Conservation (phyloP, 208 protist species). For the Leishmania turanica region DNA sequence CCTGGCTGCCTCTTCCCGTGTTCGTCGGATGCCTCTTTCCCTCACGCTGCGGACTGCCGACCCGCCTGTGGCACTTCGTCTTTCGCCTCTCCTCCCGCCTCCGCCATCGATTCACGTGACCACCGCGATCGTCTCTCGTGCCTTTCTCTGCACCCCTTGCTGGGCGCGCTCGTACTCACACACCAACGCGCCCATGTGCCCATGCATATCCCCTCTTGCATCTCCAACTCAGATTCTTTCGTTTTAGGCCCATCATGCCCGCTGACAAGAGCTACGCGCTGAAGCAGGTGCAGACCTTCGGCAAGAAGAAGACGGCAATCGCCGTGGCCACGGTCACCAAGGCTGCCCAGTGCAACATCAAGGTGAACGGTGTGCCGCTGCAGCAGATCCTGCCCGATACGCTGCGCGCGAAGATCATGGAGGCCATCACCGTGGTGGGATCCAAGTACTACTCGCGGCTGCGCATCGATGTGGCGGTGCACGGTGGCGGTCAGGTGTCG, state of each 20-base stretch:
- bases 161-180: too few species aligned
- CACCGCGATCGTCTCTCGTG: too few species aligned
- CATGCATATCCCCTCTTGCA: too few species aligned
- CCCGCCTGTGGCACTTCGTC: too few species aligned
- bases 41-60: too few species aligned
- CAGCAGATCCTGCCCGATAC: constrained; percentile 97
- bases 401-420: constrained; percentile 98
- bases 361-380: constrained; percentile 98
- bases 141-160: too few species aligned
- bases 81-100: too few species aligned
- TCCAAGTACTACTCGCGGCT: constrained; percentile 93
- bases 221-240: too few species aligned
- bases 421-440: constrained; percentile 98
- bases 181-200: too few species aligned
- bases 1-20: too few species aligned
- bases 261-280: constrained; percentile 77
- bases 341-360: constrained; percentile 97
- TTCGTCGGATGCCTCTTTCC: too few species aligned
- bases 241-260: constrained; percentile 39
- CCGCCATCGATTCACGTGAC: too few species aligned
- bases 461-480: constrained; percentile 97
- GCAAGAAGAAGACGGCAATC: constrained; percentile 99
- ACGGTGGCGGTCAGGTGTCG: constrained; percentile 98
- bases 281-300: constrained; percentile 94
- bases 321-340: constrained; percentile 98